These are phyloP conservation scores for California macrophylla DNA, from an alignment of 441 rosid genomes.

Conservation along the genomic window DNA sequence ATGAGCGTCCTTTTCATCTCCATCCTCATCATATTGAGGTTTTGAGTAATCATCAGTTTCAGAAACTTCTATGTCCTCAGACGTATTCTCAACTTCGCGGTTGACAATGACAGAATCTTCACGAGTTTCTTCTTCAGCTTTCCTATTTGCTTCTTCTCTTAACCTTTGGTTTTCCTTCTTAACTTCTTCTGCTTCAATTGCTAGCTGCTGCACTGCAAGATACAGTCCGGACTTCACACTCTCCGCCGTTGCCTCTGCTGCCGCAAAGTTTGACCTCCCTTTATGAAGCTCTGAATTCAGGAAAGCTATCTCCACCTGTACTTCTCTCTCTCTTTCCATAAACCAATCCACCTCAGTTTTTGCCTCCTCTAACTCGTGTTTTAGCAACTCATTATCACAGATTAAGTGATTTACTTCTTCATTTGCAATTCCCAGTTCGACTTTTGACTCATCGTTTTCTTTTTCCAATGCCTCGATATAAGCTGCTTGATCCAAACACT, in stretches of 20 bases:
- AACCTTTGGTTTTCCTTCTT: slow-evolving; percentile 24
- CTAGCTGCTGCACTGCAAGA: slow-evolving; percentile 32
- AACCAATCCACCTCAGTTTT: too few relatives aligned
- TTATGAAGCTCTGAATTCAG: slow-evolving; percentile 31
- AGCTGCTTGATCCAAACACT: slow-evolving; percentile 25
- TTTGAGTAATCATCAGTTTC: not conserved
- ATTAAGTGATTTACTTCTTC: slow-evolving; percentile 20
- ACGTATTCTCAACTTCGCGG: too few relatives aligned
- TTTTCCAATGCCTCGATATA: slow-evolving; percentile 19
- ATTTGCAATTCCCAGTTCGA: slow-evolving; percentile 20
- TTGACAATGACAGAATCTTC: too few relatives aligned
- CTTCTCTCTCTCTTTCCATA: slow-evolving; percentile 29
- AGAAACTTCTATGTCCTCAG: not conserved
- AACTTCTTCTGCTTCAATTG: slow-evolving; percentile 27
- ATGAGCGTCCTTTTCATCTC: too few relatives aligned
- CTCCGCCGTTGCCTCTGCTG: slow-evolving; percentile 28
- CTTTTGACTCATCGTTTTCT: slow-evolving; percentile 26
- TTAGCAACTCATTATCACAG: slow-evolving; percentile 19
- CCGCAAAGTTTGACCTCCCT: slow-evolving; percentile 24
- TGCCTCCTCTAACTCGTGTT: slow-evolving; percentile 23
- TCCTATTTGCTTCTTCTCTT: slow-evolving; percentile 13
- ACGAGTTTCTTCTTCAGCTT: slow-evolving; percentile 19
- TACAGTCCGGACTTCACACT: slow-evolving; percentile 24
- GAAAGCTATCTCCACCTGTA: slow-evolving; percentile 29
- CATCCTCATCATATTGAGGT: slow-evolving; percentile 11